Evolutionary conservation across 148 eudicot genomes (phyloP).

Genomic region (Rhododendron mucronatum): DNA sequence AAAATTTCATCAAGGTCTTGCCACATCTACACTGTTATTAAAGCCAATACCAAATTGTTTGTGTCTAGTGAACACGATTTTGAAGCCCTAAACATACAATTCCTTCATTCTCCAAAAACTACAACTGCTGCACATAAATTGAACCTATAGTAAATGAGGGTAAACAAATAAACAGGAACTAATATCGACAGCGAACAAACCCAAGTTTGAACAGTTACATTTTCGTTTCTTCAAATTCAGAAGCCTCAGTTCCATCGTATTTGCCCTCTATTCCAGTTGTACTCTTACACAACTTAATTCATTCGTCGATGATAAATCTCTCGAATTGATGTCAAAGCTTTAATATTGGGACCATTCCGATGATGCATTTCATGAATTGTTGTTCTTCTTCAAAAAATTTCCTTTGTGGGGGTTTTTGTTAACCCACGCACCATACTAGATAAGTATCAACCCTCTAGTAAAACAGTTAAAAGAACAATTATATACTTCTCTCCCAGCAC

Average conservation of each 20-base stretch:
- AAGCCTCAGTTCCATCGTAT: background rate
- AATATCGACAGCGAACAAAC: background rate
- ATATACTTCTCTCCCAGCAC: background rate
- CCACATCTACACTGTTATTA: background rate
- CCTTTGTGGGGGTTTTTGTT: background rate
- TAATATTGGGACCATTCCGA: background rate
- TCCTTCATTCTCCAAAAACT: background rate
- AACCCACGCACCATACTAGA: background rate
- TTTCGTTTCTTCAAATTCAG: background rate
- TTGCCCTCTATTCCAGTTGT: background rate
- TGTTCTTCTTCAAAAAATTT: background rate
- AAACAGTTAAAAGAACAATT: background rate
- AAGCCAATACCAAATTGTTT: background rate
- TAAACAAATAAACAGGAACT: background rate
- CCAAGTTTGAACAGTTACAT: background rate
- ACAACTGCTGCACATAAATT: background rate
- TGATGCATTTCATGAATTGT: background rate
- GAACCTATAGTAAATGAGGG: background rate
- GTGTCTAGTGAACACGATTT: background rate
- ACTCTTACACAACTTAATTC: background rate
- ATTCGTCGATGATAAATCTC: background rate
- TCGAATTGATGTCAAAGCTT: background rate
- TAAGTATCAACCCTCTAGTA: background rate
- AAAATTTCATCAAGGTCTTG: background rate
- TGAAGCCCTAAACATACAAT: background rate